These are phyloP conservation scores for Aquanectria penicillioides DNA, from an alignment of 2,329 filamentous ascomycete genomes.

Conservation along the genomic window DNA sequence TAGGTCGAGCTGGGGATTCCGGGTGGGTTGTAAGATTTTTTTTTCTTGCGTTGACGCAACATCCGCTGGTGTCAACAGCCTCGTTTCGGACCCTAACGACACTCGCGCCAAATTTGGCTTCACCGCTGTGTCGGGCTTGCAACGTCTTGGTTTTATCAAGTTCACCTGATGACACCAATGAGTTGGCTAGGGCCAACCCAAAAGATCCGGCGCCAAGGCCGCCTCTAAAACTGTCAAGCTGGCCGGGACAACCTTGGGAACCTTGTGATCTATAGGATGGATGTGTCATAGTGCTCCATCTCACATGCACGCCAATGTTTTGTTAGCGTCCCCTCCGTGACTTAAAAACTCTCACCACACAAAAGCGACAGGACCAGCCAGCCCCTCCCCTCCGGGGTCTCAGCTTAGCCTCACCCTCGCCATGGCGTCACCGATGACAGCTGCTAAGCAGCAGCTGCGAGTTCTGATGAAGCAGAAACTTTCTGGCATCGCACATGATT, in stretches of 20 bases:
- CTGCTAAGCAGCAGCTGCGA: conserved; percentile 81
- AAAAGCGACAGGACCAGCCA: conserved; percentile 1
- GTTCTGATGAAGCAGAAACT: conserved; percentile 75
- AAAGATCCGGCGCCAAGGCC: conserved; percentile 22
- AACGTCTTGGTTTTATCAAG: not conserved
- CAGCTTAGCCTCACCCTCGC: conserved; percentile 31
- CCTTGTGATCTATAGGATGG: too few species aligned
- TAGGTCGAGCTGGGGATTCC: too few species aligned
- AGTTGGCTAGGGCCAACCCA: conserved; percentile 29
- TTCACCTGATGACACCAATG: conserved; percentile 31
- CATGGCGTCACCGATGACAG: conserved; percentile 66
- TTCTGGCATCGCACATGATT: conserved; percentile 67
- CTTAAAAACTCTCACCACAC: conserved; percentile 17
- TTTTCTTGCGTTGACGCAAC: not conserved
- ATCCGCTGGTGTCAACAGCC: not conserved
- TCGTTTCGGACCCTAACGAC: not conserved
- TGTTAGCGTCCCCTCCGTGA: conserved; percentile 9
- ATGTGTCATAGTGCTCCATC: conserved; percentile 2
- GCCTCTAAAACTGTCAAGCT: conserved; percentile 20
- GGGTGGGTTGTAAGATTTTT: not conserved
- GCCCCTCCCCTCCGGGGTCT: conserved; percentile 2
- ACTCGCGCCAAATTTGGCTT: conserved; percentile 10
- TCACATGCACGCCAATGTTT: conserved; percentile 1
- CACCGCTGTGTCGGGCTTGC: conserved; percentile 12
- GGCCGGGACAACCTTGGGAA: conserved; percentile 1